phyloP scores from a whole-genome alignment of 1,284 basidiomycete genomes.

The Moesziomyces globuligerus region DNA sequence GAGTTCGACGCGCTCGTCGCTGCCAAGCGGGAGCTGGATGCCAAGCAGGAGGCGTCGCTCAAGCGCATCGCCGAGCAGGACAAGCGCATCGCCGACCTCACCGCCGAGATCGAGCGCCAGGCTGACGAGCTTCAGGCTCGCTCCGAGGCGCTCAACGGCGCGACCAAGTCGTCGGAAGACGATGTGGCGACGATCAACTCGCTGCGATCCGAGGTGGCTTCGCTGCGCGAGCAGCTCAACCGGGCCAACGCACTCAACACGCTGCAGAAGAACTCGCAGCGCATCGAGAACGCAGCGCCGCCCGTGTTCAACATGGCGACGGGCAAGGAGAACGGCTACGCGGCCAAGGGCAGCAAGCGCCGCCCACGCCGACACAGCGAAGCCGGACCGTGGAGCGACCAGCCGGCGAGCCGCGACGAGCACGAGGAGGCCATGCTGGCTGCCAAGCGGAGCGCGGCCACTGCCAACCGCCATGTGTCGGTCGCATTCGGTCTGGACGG shows the following conservation, averaged over 20 bases:
- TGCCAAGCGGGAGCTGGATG: conserved; percentile 84
- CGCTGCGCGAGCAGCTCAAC: conserved; percentile 91
- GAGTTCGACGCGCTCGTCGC: conserved; percentile 81
- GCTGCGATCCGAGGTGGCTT: conserved; percentile 90
- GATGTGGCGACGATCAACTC: conserved; percentile 85
- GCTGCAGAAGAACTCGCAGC: conserved; percentile 63
- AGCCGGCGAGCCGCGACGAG: conserved; percentile 74
- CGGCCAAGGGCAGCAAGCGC: conserved; percentile 47
- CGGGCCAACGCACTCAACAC: conserved; percentile 79
- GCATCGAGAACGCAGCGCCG: conserved; percentile 62
- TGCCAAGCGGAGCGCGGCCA: conserved; percentile 78
- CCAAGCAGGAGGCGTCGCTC: conserved; percentile 80
- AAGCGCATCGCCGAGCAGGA: conserved; percentile 85
- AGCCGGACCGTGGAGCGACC: conserved; percentile 79
- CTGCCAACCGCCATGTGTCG: conserved; percentile 84
- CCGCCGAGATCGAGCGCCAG: conserved; percentile 76
- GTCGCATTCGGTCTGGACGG: conserved; percentile 75
- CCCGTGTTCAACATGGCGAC: conserved; percentile 63
- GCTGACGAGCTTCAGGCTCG: conserved; percentile 82
- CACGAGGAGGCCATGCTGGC: conserved; percentile 78
- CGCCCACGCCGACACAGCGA: conserved; percentile 83
- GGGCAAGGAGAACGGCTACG: conserved; percentile 55
- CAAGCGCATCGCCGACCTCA: conserved; percentile 79
- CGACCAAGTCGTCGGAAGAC: conserved; percentile 71
- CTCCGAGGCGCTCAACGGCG: conserved; percentile 57